These are phyloP conservation scores for Colletotrichum graminicola DNA, from an alignment of 2,329 filamentous ascomycete species.

Conservation along the genomic window DNA sequence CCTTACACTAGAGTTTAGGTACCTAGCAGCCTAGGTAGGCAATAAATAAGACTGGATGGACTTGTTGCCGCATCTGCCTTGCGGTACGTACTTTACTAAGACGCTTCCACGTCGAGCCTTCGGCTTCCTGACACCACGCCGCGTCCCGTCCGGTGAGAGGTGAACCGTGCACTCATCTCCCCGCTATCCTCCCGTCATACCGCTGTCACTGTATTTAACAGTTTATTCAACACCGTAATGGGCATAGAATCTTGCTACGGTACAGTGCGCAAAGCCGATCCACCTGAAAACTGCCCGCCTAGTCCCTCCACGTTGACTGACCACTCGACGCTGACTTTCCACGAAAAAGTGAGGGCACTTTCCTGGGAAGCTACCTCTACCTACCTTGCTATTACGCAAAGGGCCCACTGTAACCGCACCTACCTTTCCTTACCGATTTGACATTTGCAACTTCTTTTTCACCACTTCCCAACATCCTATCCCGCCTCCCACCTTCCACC, in stretches of 20 bases:
- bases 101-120: slow-evolving; percentile 4
- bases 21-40: not conserved
- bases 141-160: not conserved
- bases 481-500: slow-evolving; percentile 12
- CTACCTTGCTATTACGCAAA: slow-evolving; percentile 42
- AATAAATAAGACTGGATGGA: not conserved
- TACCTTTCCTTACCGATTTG: slow-evolving; percentile 41
- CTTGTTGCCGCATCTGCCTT: not conserved
- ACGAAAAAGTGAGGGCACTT: slow-evolving; percentile 22
- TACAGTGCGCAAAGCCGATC: not conserved
- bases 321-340: slow-evolving; percentile 2
- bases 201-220: slow-evolving; percentile 15
- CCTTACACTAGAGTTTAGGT: not conserved
- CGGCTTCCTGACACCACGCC: slow-evolving; percentile 14
- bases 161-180: slow-evolving; percentile 35
- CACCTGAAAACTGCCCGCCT: slow-evolving; percentile 8
- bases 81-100: slow-evolving; percentile 15
- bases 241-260: rapidly evolving
- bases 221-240: not conserved
- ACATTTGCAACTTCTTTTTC: slow-evolving; percentile 43
- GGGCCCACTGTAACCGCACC: slow-evolving; percentile 42
- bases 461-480: slow-evolving; percentile 40
- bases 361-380: slow-evolving; percentile 32
- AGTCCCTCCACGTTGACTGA: slow-evolving; percentile 12
- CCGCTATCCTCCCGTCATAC: slow-evolving; percentile 36